Evolutionary conservation across 257 asterid genomes (phyloP), one percentile per base, ranked within the genome.

Genomic region (Nicotiana paniculata): DNA sequence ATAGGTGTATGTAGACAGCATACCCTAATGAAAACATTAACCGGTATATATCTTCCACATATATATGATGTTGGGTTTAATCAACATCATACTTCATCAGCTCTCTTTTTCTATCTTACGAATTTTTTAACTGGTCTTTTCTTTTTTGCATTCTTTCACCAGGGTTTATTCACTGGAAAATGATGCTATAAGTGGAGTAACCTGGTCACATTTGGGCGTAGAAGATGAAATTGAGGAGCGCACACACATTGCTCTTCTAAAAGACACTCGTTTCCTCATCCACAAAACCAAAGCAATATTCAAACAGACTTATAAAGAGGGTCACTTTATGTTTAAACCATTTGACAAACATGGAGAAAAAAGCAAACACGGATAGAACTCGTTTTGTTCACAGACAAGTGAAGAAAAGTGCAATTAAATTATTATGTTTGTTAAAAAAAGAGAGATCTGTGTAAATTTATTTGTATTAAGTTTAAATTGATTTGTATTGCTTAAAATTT

Each of bases 251-350:
- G 79, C 43, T 74, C 26, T 74, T 48, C 43, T 74, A 37, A 48
- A 74, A 48, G 62, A 48, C 13, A 11, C 61, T 24, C 43, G 43
- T 24, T 48, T 74, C 17, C 37, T 74, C 15, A 24, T 74, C 24
- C 79, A 74, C 37, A 74, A 30, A 48, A 74, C 62, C 28, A 74
- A 74, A 48, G 62, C 24, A 48, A 24, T 48, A 51, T 24, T 74
- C 26, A 74, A 74, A 48, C 24, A 74, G 61, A 74, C 24, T 74
- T 74, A 74, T 24, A 74, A 74, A 69, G 57, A n/a, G 24, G 79
- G 79, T 4, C 59, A 48, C 7, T 48, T 24, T 24, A 33, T 74
- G 43, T 74, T 74, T 26, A 74, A 9, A 74, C 15, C 51, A 17
- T 74, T 48, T 48, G 26, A 39, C 21, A 21, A 46, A 46, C 59